Base-by-base conservation (phyloP, 2,329 filamentous ascomycete species). In the Curvularia hawaiiensis region DNA sequence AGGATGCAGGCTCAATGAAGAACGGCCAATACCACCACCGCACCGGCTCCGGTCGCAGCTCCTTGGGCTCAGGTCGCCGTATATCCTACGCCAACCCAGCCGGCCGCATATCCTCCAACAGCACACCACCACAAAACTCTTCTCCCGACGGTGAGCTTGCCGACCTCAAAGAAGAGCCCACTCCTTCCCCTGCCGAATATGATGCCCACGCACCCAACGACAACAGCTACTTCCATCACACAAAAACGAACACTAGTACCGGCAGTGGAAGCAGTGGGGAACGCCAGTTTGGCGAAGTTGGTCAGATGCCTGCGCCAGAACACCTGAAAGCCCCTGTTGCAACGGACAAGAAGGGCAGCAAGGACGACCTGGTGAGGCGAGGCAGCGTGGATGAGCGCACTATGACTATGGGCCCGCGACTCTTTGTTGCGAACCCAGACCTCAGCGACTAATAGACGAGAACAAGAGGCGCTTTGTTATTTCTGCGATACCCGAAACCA, bases 381-480 rank as follows among this genome's bases (percentile, higher is more conserved):
- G 91, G 91, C 55, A 95, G 91, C 71, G 90, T 96, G 48, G 91
- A 95, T 72, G 91, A 95, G 76, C 83, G 90, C 69, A 90, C 89
- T 5, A 88, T 87, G 77, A 93, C 90, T 1, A 88, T 95, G 74
- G 80, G 79, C 55, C 83, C 85, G 48, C 85, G 91, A 61, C 83
- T 96, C 57, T 95, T 90, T 76, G 92, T 96, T 71, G 91, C 91
- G 67, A 96, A 96, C 76, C 91, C 91, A 18, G 91, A 95, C 76
- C 85, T 79, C 59, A 81, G 79, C 68, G 79, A 82, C 65, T 82
- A 67, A 45, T 24, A 44, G 14, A 64, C 80, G 66, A 62, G 40
- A 31, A 46, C 31, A 40, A 31, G 38, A 44, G 43, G 41, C 33
- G 47, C 30, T 50, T 50, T 60, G 59, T 59, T 52, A 56, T 54